Base-by-base conservation (phyloP, 805 yeast genomes). In the Saccharomycopsis microspora region DNA sequence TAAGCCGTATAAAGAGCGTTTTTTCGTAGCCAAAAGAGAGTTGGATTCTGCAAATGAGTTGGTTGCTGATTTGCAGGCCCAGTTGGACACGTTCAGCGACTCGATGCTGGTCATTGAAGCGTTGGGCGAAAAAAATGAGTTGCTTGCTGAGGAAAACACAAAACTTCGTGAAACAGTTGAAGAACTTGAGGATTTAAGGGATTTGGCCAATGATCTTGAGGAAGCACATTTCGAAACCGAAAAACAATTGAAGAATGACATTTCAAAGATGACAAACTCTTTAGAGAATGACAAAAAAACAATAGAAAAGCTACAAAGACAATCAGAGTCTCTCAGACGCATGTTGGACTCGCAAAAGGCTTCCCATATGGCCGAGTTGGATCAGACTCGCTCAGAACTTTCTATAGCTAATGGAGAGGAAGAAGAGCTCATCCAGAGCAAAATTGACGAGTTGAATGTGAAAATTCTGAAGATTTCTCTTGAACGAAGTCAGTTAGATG, bases 101-200 rank as follows among this genome's bases (percentile, higher is more conserved):
- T 59, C 66, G 1, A 64, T 64, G 3, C 54, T 56, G 2, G 47
- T 71, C 1, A 55, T 70, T 3, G 67, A 64, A 4, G 59, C 55
- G 7, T 56, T 72, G 28, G 66, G 71, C 0, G 57, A 55, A 11
- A 55, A 66, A 43, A 74, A 67, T 51, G 50, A 57, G 3, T 60
- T 56, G n/a, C 60, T 77, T 1, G 54, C 52, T 5, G 57, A 57
- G 3, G 60, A 67, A 40, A 60, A 76, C 3, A 43, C 49, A 0
- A 48, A 51, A 3, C 56, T 76, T n/a, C 60, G 63, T 30, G 49
- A 52, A 3, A 66, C 72, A 2, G 57, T 79, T 0, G 56, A 61
- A 1, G 79, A 75, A 38, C 57, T 75, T 28, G 73, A 70, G 39
- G 78, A 75, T 48, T 54, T 79, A 33, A 72, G 71, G 47, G 69